Evolutionary conservation across 2,329 filamentous ascomycete genomes (phyloP).

Genomic region (Aulographum hederae): DNA sequence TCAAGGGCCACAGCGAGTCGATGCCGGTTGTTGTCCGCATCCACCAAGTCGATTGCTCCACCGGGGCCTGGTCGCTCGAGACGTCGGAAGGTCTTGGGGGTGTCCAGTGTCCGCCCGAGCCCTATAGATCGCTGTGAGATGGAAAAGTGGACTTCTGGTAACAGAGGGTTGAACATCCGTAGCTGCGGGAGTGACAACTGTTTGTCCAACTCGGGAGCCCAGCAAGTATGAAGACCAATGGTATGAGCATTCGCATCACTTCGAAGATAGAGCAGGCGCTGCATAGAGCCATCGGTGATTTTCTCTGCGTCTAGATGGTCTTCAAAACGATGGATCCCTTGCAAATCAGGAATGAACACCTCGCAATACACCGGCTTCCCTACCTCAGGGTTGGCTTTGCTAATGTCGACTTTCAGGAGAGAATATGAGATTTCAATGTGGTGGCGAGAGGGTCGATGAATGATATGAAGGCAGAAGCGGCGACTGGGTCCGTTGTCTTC

Average conservation of each 20-base stretch:
- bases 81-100: background rate
- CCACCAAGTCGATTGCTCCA: conserved; percentile 12
- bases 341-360: conserved; percentile 10
- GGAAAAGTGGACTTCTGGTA: too few species aligned
- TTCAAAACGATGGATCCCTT: conserved; percentile 10
- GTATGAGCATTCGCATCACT: too few species aligned
- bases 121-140: too few species aligned
- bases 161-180: too few species aligned
- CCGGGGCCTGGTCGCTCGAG: background rate
- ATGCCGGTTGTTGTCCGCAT: conserved; percentile 15
- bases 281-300: conserved; percentile 11
- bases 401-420: too few species aligned
- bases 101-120: background rate
- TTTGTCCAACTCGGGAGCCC: too few species aligned
- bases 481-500: too few species aligned
- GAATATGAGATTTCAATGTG: conserved; percentile 5
- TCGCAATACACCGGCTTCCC: too few species aligned
- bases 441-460: background rate
- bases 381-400: too few species aligned
- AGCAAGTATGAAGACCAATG: too few species aligned
- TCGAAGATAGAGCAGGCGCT: too few species aligned
- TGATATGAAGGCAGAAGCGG: conserved; percentile 14
- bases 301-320: conserved; percentile 14
- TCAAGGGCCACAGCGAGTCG: conserved; percentile 25
- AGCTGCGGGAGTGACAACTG: too few species aligned